Conservation (phyloP, 2,329 filamentous ascomycete species). For the Nigrospora sphaerica region DNA sequence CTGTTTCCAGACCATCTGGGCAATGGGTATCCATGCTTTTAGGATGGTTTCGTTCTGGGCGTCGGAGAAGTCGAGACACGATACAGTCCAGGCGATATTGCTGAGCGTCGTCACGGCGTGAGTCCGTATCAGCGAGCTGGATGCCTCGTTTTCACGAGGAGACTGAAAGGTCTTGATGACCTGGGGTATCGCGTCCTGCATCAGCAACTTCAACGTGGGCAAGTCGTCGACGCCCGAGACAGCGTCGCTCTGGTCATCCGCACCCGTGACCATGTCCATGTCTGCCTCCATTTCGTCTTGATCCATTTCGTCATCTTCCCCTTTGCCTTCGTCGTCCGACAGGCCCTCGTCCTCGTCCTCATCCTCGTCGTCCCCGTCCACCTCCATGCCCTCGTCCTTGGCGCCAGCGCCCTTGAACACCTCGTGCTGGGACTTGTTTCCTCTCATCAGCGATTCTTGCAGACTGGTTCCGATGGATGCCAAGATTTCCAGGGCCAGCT, state of each 20-base stretch:
- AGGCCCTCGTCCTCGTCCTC: slow-evolving; percentile 28
- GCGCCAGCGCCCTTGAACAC: slow-evolving; percentile 27
- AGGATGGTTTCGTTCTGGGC: slow-evolving; percentile 44
- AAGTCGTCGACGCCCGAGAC: slow-evolving; percentile 39
- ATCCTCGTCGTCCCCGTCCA: slow-evolving; percentile 29
- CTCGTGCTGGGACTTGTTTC: slow-evolving; percentile 24
- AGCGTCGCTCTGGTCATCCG: slow-evolving; percentile 33
- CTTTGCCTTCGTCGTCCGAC: slow-evolving; percentile 25
- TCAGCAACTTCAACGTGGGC: slow-evolving; percentile 43
- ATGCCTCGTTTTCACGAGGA: slow-evolving; percentile 31
- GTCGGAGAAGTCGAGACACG: slow-evolving; percentile 51
- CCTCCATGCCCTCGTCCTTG: slow-evolving; percentile 24
- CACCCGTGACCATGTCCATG: slow-evolving; percentile 56
- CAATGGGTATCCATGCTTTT: slow-evolving; percentile 45
- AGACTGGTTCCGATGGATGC: slow-evolving; percentile 58
- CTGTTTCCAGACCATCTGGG: slow-evolving; percentile 49
- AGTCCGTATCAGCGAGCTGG: slow-evolving; percentile 35
- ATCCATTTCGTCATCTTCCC: slow-evolving; percentile 31
- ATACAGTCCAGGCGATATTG: slow-evolving; percentile 62
- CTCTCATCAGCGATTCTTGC: slow-evolving; percentile 41
- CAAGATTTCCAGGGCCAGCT: slow-evolving; percentile 53
- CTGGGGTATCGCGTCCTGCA: slow-evolving; percentile 38
- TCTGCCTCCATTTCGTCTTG: slow-evolving; percentile 49
- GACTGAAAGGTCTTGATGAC: slow-evolving; percentile 36
- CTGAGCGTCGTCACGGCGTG: slow-evolving; percentile 55